These are phyloP conservation scores for Penicillium hesseltinei DNA, from an alignment of 2,329 filamentous ascomycete genomes.

Conservation along the genomic window DNA sequence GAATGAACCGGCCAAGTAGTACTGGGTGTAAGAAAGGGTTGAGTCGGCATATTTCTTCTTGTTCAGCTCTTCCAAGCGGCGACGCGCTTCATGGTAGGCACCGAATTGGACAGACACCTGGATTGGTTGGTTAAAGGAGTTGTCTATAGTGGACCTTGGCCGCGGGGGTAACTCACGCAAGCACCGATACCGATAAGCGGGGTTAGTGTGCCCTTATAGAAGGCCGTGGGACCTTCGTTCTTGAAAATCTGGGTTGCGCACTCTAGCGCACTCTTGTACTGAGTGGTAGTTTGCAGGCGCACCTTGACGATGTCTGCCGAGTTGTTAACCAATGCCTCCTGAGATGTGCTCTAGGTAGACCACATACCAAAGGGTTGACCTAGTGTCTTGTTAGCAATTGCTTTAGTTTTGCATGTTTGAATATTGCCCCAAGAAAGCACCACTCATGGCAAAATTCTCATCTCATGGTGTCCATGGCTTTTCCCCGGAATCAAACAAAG, in stretches of 20 bases:
- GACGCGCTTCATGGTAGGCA: conserved; percentile 88
- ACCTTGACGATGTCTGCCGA: conserved; percentile 89
- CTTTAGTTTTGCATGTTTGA: not conserved
- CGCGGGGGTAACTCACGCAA: conserved; percentile 60
- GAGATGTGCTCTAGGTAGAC: not conserved
- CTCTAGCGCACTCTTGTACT: conserved; percentile 76
- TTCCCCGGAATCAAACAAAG: conserved; percentile 1
- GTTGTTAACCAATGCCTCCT: conserved; percentile 17
- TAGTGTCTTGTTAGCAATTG: conserved; percentile 37
- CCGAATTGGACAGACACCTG: conserved; percentile 91
- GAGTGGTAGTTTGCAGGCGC: conserved; percentile 81
- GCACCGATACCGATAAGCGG: conserved; percentile 94
- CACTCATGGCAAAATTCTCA: not conserved
- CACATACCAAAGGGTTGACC: conserved; percentile 65
- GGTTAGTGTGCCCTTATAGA: conserved; percentile 98
- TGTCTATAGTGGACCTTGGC: not conserved
- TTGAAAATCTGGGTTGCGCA: conserved; percentile 81
- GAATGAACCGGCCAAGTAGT: conserved; percentile 87
- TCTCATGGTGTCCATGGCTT: not conserved
- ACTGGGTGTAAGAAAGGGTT: conserved; percentile 75
- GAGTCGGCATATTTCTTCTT: conserved; percentile 42
- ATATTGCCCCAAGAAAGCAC: not conserved
- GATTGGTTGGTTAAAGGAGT: conserved; percentile 1
- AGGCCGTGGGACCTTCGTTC: conserved; percentile 83
- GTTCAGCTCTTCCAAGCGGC: conserved; percentile 78